A percentile compares a stretch with the other conserved stretches of the same genome.
Conservation (phyloP, 495 filamentous ascomycete species). For the Aspergillus sclerotiicarbonarius region DNA sequence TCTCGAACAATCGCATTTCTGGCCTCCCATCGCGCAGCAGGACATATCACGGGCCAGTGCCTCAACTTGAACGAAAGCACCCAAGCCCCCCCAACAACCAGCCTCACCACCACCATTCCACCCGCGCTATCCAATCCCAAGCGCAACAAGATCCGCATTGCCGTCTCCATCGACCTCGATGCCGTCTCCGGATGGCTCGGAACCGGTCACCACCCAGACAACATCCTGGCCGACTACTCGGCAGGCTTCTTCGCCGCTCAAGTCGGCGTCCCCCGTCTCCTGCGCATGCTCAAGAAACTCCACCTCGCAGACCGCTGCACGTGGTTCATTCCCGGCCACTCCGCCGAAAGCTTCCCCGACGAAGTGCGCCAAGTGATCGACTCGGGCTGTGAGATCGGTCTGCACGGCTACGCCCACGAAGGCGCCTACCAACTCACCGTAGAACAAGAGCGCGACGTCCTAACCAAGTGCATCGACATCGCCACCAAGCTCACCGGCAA, state of each 20-base stretch:
- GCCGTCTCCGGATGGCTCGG: conserved; percentile 61
- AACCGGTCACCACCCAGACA: conserved; percentile 46
- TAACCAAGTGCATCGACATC: conserved; percentile 48
- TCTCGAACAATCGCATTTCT: conserved; percentile 53
- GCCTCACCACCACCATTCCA: conserved; percentile 19
- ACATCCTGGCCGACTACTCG: conserved; percentile 57
- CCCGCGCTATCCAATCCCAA: conserved; percentile 24
- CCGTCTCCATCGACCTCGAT: conserved; percentile 58
- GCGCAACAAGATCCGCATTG: conserved; percentile 47
- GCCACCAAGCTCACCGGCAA: conserved; percentile 44
- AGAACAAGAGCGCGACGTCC: conserved; percentile 51
- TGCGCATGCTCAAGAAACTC: conserved; percentile 57
- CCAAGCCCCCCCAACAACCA: background rate
- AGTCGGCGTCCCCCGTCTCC: conserved; percentile 58
- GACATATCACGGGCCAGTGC: conserved; percentile 55
- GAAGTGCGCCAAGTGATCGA: conserved; percentile 53
- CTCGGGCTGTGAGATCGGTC: conserved; percentile 56
- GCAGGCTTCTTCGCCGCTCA: conserved; percentile 58
- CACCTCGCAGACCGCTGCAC: conserved; percentile 51
- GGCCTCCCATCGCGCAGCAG: conserved; percentile 50
- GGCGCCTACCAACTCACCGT: conserved; percentile 47
- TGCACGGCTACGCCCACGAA: conserved; percentile 62
- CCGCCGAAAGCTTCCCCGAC: conserved; percentile 58
- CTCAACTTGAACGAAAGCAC: conserved; percentile 49
- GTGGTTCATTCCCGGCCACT: conserved; percentile 66